Evolutionary conservation across 139 green algal species (phyloP).

Genomic region (Chlorella sp.): DNA sequence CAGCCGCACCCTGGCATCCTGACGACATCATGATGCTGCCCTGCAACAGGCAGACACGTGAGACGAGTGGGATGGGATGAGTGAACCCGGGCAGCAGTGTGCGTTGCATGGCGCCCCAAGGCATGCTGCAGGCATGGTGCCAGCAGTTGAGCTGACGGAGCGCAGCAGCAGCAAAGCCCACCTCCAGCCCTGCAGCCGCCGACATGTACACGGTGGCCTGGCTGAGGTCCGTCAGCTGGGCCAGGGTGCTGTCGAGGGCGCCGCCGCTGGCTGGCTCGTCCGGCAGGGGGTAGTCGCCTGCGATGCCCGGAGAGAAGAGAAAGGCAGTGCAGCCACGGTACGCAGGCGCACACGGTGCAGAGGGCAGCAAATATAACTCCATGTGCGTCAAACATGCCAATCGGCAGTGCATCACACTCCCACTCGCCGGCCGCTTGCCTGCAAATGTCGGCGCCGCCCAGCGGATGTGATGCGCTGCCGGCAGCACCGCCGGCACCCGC

Average conservation of each 20-base stretch:
- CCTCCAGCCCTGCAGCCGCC: neutral
- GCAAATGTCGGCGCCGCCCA: slow-evolving; percentile 33
- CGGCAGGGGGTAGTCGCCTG: slow-evolving; percentile 28
- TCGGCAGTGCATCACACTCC: neutral
- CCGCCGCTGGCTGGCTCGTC: neutral
- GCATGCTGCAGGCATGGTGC: neutral
- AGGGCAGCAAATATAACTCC: neutral
- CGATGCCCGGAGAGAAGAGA: neutral
- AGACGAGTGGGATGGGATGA: too few species aligned
- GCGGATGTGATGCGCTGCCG: neutral
- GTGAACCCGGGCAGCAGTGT: neutral
- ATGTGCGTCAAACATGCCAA: neutral
- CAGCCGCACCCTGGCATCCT: neutral
- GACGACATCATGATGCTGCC: neutral
- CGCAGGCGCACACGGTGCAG: neutral
- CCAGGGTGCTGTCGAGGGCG: slow-evolving; percentile 32
- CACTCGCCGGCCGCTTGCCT: too few species aligned
- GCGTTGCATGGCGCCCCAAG: too few species aligned
- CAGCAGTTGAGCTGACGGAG: neutral
- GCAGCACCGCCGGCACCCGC: slow-evolving; percentile 33
- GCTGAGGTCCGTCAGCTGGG: slow-evolving; percentile 38
- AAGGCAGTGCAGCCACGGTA: too few species aligned
- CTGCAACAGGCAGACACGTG: neutral
- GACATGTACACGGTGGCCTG: slow-evolving; percentile 23
- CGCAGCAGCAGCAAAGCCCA: neutral